phyloP scores from a whole-genome alignment of 1,284 basidiomycete genomes.

The Moesziomyces sp. region DNA sequence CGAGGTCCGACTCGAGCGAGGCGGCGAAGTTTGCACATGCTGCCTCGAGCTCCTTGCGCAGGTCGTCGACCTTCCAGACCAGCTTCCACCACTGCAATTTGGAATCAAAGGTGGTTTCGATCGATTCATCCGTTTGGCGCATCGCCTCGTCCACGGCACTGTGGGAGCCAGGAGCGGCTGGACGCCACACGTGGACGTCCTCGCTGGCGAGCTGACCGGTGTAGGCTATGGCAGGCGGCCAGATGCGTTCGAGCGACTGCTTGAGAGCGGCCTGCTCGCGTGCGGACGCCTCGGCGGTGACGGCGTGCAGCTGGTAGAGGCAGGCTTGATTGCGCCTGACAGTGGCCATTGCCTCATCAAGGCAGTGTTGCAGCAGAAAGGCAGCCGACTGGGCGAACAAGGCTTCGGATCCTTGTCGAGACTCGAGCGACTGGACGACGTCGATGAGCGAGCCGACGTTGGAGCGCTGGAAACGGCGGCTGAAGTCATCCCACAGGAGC shows the following conservation, averaged over 20 bases:
- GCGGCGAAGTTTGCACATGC: constrained; percentile 54
- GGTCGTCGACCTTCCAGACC: constrained; percentile 59
- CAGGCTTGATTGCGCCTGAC: constrained; percentile 15
- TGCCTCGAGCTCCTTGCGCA: constrained; percentile 52
- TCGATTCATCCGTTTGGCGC: constrained; percentile 24
- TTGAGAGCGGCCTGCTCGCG: constrained; percentile 19
- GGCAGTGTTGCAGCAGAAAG: constrained; percentile 38
- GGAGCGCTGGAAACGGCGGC: constrained; percentile 35
- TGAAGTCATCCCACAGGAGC: constrained; percentile 39
- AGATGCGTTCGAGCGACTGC: constrained; percentile 35
- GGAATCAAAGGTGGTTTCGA: constrained; percentile 47
- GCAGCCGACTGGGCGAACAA: constrained; percentile 28
- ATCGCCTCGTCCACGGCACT: constrained; percentile 35
- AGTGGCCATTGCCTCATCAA: constrained; percentile 36
- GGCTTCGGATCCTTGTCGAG: constrained; percentile 11
- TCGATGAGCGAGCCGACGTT: constrained; percentile 31
- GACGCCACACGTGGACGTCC: constrained; percentile 33
- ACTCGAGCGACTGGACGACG: constrained; percentile 14
- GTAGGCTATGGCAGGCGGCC: constrained; percentile 30
- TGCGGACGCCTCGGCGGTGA: constrained; percentile 17
- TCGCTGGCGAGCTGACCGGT: constrained; percentile 26
- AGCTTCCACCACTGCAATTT: constrained; percentile 63
- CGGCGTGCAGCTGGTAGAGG: constrained; percentile 28
- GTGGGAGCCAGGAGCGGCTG: constrained; percentile 18
- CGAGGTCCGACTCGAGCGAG: constrained; percentile 49